Percentiles rank a stretch among this genome's conserved stretches.
Evolutionary conservation across 495 filamentous ascomycete genomes (phyloP).

Genomic region (Saxophila tyrrhenica): DNA sequence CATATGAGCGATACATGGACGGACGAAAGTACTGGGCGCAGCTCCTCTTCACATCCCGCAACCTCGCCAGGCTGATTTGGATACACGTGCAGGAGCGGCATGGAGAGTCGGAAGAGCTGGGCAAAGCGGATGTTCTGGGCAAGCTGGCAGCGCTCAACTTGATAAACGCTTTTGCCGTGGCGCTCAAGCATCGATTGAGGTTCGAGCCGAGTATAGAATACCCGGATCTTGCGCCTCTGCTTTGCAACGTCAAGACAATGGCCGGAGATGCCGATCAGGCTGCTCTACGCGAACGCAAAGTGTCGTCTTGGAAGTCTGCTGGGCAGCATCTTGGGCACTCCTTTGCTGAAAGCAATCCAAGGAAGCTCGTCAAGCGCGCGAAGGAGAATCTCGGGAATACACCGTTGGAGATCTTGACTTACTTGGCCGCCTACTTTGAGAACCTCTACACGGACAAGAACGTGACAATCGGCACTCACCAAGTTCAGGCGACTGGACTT

Average conservation of each 20-base stretch:
- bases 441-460: slow-evolving; percentile 37
- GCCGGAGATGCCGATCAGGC: slow-evolving; percentile 54
- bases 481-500: slow-evolving; percentile 17
- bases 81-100: slow-evolving; percentile 57
- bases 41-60: slow-evolving; percentile 58
- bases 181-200: slow-evolving; percentile 77
- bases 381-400: slow-evolving; percentile 29
- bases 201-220: slow-evolving; percentile 78
- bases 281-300: slow-evolving; percentile 4
- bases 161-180: slow-evolving; percentile 61
- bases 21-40: slow-evolving; percentile 69
- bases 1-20: slow-evolving; percentile 70
- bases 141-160: slow-evolving; percentile 75
- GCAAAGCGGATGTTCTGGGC: slow-evolving; percentile 57
- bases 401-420: slow-evolving; percentile 26
- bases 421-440: slow-evolving; percentile 25
- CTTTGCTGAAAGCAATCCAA: slow-evolving; percentile 26
- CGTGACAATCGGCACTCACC: slow-evolving; percentile 34
- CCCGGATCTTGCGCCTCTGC: slow-evolving; percentile 47
- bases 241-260: slow-evolving; percentile 55
- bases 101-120: slow-evolving; percentile 34
- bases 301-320: slow-evolving; percentile 9
- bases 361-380: slow-evolving; percentile 24
- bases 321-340: slow-evolving; percentile 24
- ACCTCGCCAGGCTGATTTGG: slow-evolving; percentile 70